Evolutionary conservation across 805 yeast genomes (phyloP).

Genomic region (Candida ortonii): DNA sequence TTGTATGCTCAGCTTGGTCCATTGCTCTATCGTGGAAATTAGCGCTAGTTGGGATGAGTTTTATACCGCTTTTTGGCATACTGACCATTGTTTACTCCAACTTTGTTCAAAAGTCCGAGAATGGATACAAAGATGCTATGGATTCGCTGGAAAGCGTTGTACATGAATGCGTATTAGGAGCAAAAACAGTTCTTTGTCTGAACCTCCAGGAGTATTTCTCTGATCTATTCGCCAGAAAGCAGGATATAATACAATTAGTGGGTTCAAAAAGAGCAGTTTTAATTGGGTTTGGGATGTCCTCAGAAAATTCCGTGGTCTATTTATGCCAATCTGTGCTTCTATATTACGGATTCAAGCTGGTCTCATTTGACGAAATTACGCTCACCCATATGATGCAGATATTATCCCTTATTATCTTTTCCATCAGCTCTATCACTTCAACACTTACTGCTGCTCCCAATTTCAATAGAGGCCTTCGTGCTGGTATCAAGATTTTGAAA

Average conservation of each 20-base stretch:
- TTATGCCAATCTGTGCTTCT: conserved; percentile 70
- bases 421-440: conserved; percentile 61
- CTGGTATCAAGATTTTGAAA: conserved; percentile 51
- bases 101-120: conserved; percentile 54
- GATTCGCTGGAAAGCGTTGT: conserved; percentile 50
- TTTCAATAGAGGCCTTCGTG: conserved; percentile 74
- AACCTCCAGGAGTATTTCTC: conserved; percentile 50
- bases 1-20: conserved; percentile 75
- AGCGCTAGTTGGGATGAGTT: conserved; percentile 74
- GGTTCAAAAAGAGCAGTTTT: conserved; percentile 53
- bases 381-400: conserved; percentile 63
- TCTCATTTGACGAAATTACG: conserved; percentile 54
- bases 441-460: conserved; percentile 71
- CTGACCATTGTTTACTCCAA: conserved; percentile 52
- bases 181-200: conserved; percentile 62
- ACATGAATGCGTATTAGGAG: conserved; percentile 54
- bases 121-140: conserved; percentile 53
- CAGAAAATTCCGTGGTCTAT: conserved; percentile 50
- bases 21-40: conserved; percentile 79
- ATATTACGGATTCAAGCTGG: conserved; percentile 76
- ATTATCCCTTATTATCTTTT: conserved; percentile 67
- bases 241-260: conserved; percentile 32
- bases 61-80: conserved; percentile 61
- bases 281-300: conserved; percentile 67
- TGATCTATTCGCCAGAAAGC: conserved; percentile 32